Conservation (phyloP, 176 grass and related monocot species). For the Ananas comosus region DNA sequence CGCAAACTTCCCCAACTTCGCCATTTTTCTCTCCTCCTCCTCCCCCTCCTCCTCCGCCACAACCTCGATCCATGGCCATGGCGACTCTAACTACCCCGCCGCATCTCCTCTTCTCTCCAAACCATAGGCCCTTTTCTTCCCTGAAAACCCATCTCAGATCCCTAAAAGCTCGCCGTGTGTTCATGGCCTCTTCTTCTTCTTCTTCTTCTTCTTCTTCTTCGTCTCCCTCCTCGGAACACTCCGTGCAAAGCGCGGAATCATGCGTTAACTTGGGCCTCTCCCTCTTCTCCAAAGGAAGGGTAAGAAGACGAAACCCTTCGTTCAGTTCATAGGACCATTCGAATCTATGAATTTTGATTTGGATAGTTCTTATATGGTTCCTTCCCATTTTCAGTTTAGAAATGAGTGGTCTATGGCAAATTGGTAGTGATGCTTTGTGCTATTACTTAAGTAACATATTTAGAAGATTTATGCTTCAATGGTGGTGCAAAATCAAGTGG, state of each 20-base stretch:
- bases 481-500: no score
- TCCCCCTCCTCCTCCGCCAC: slow-evolving; percentile 3
- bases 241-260: slow-evolving; percentile 56
- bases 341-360: background rate
- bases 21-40: background rate
- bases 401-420: no score
- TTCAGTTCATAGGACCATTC: background rate
- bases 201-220: slow-evolving; percentile 27
- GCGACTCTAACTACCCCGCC: slow-evolving; percentile 18
- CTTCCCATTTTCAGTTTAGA: no score
- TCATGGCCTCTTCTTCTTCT: slow-evolving; percentile 20
- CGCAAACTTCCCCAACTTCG: no score
- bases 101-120: slow-evolving; percentile 17
- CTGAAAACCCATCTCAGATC: slow-evolving; percentile 1
- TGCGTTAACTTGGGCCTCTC: slow-evolving; percentile 71
- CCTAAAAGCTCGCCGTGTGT: slow-evolving; percentile 14
- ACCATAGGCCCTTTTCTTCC: background rate
- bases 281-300: slow-evolving; percentile 91
- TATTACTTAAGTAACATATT: no score
- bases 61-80: slow-evolving; percentile 22
- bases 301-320: slow-evolving; percentile 16
- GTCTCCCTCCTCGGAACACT: slow-evolving; percentile 21
- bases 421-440: no score
- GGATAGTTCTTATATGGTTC: background rate
- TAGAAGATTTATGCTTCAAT: no score